Conservation (phyloP, 345 rosid species). For the Syzygium oleosum region DNA sequence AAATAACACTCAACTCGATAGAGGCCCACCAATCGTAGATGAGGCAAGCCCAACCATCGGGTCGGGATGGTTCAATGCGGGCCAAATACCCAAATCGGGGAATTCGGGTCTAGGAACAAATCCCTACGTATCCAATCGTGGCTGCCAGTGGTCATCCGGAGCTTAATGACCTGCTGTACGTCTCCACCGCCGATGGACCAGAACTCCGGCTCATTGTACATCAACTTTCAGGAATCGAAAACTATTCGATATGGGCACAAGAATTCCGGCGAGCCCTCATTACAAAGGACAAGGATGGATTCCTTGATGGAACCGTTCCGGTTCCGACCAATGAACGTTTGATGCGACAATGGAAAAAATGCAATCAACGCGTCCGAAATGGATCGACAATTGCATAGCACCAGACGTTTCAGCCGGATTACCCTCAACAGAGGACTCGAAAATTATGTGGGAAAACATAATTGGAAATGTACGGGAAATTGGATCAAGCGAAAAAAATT, state of each 20-base stretch:
- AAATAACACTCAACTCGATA: not conserved
- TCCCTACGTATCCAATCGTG: not conserved
- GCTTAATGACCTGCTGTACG: accelerated
- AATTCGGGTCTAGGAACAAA: not conserved
- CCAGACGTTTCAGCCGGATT: accelerated
- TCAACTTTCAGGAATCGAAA: not conserved
- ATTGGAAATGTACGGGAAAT: no score
- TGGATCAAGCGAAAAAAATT: no score
- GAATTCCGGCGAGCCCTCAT: not conserved
- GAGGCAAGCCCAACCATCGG: not conserved
- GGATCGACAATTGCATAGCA: no score
- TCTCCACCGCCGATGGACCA: accelerated
- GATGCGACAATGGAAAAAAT: not conserved
- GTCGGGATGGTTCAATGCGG: not conserved
- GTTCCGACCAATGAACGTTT: not conserved
- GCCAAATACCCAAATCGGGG: not conserved
- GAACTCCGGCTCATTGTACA: not conserved
- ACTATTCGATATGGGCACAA: not conserved
- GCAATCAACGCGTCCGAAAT: accelerated
- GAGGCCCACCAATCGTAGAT: not conserved
- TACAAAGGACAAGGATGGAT: not conserved
- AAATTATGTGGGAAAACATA: no score
- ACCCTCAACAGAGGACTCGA: no score
- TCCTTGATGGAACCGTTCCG: not conserved
- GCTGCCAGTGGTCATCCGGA: not conserved